These are phyloP conservation scores for Cryptococcus amylolentus DNA, from an alignment of 1,284 basidiomycete species.

Conservation along the genomic window DNA sequence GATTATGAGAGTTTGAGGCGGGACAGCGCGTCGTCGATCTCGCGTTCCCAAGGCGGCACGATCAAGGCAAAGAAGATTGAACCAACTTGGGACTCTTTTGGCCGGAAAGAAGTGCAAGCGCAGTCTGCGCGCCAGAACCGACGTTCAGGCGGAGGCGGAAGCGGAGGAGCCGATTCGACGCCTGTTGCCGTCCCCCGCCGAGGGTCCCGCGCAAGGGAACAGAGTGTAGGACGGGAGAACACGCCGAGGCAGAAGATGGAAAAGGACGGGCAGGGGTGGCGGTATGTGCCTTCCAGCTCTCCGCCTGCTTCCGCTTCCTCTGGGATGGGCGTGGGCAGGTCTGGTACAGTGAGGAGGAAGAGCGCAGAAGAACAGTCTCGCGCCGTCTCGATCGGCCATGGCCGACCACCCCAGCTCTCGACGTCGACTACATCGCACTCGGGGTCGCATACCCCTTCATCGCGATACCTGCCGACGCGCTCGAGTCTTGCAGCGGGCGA, in stretches of 20 bases:
- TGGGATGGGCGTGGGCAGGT: slow-evolving; percentile 4
- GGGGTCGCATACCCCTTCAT: slow-evolving; percentile 8
- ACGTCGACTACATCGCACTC: slow-evolving; percentile 11
- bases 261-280: slow-evolving; percentile 33
- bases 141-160: not conserved
- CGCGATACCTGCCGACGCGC: slow-evolving; percentile 2
- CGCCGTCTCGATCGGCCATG: slow-evolving; percentile 1
- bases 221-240: slow-evolving; percentile 10
- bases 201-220: slow-evolving; percentile 1
- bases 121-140: slow-evolving; percentile 3
- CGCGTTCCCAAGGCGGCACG: slow-evolving; percentile 21
- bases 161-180: not conserved
- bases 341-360: not conserved
- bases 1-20: not conserved
- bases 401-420: slow-evolving; percentile 10
- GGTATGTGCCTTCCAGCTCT: slow-evolving; percentile 4
- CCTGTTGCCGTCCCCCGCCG: slow-evolving; percentile 7
- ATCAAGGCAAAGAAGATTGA: slow-evolving; percentile 29
- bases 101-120: slow-evolving; percentile 29
- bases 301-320: slow-evolving; percentile 5
- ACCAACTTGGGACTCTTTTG: slow-evolving; percentile 42
- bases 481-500: not conserved
- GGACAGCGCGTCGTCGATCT: not conserved
- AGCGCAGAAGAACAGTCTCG: not conserved
- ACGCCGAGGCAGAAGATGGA: slow-evolving; percentile 43